Base-by-base conservation (phyloP, 805 yeast species). In the Jamesozyma piceae region DNA sequence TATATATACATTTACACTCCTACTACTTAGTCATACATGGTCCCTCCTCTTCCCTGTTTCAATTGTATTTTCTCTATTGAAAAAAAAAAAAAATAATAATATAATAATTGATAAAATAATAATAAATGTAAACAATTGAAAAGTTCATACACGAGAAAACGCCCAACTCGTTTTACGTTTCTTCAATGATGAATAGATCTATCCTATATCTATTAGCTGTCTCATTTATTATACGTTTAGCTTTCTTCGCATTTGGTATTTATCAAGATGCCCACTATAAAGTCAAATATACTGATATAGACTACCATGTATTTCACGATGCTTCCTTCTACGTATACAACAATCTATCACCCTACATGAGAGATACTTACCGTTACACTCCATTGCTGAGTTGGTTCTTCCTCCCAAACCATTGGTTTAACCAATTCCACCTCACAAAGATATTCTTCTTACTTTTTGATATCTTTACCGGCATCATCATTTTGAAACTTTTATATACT, bases 341-440 rank as follows among this genome's bases (percentile, higher is more conserved):
- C 1, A 75, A 77, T 2, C 10, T 42, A 18, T 80, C 95, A 0
- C 98, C 98, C 1, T 92, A 84, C 54, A 51, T 60, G 18, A 69
- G 98, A 48, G 95, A 82, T 43, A 92, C 98, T 0, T 92, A 90
- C 55, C 67, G 98, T 37, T 92, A 92, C 55, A 90, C 98, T 0
- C 98, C 98, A 10, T 60, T 92, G 30, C 65, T 92, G 28, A 79
- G 96, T 10, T 87, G 95, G 92, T 47, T 85, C 24, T 64, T 92
- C 32, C 58, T 78, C 1, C 97, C 97, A 1, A 82, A 85, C 37
- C 56, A 48, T 24, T 67, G 74, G 2, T 47, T 50, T 27, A 22
- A 45, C 69, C 32, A 80, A 74, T 49, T 80, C 73, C 61, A 78
- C 48, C 83, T 82, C 53, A 97, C 97, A 1, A 92, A 92, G 59